Evolutionary conservation across 139 green algal species (phyloP).

Genomic region (Eudorina sp.): DNA sequence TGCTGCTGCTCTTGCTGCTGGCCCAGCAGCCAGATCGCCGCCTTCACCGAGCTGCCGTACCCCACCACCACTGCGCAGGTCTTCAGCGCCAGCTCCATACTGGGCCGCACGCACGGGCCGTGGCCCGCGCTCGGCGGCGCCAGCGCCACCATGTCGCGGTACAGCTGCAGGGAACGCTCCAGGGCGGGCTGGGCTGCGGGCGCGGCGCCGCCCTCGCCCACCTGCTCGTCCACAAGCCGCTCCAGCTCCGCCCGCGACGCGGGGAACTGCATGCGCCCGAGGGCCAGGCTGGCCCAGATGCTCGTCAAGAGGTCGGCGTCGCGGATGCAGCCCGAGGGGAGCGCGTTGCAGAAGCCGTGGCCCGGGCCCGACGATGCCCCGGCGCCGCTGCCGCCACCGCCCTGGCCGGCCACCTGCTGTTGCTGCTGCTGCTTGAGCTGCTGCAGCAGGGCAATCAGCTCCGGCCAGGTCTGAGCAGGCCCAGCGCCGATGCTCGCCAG

Average conservation of each 20-base stretch:
- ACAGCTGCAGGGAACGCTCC: background rate
- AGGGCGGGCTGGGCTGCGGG: background rate
- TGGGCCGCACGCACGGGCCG: constrained; percentile 2
- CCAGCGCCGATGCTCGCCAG: background rate
- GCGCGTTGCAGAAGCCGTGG: constrained; percentile 12
- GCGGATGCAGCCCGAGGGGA: constrained; percentile 8
- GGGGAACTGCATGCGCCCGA: background rate
- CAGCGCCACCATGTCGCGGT: background rate
- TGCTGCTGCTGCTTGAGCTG: constrained; percentile 14
- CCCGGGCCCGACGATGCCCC: background rate
- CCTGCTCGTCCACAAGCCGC: background rate
- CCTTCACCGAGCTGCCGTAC: background rate
- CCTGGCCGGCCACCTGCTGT: no score
- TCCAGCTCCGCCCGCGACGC: background rate
- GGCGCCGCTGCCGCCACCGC: background rate
- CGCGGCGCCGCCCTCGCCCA: background rate
- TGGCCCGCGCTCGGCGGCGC: background rate
- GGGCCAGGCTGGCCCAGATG: constrained; percentile 2
- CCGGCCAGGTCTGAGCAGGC: background rate
- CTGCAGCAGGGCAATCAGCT: background rate
- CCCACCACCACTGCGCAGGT: constrained; percentile 9
- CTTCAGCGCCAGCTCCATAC: background rate
- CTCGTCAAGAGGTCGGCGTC: constrained; percentile 22
- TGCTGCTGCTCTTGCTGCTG: background rate
- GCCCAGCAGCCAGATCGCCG: constrained; percentile 14